These are phyloP conservation scores for Fusarium chlamydosporum DNA, from an alignment of 2,329 filamentous ascomycete genomes.

Conservation along the genomic window DNA sequence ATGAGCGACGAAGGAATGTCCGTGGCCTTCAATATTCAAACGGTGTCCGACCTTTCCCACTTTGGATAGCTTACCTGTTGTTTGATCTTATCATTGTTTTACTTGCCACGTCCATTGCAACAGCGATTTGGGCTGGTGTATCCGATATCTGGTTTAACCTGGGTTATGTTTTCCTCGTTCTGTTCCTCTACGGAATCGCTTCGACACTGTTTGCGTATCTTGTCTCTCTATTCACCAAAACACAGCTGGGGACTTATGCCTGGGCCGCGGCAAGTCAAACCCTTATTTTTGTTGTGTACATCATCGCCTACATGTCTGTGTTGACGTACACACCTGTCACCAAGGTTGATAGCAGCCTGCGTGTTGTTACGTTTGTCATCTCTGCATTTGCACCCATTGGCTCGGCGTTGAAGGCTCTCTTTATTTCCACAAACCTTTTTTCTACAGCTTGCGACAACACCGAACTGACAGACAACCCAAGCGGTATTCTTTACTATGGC, in stretches of 20 bases:
- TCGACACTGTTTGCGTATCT: conserved; percentile 84
- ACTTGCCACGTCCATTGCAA: conserved; percentile 72
- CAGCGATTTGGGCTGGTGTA: conserved; percentile 76
- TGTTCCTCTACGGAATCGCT: conserved; percentile 84
- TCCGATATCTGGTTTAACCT: conserved; percentile 81
- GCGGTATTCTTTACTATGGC: conserved; percentile 80
- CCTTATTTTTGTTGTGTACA: conserved; percentile 77
- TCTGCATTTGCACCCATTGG: conserved; percentile 82
- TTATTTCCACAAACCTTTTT: conserved; percentile 86
- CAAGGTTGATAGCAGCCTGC: conserved; percentile 75
- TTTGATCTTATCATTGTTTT: conserved; percentile 87
- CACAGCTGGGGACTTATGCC: conserved; percentile 87
- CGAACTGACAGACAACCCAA: conserved; percentile 76
- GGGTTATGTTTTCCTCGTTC: conserved; percentile 84
- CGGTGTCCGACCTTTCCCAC: conserved; percentile 82
- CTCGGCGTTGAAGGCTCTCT: conserved; percentile 79
- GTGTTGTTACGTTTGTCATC: conserved; percentile 81
- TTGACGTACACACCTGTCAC: conserved; percentile 81
- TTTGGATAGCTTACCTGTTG: conserved; percentile 85
- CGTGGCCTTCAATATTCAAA: conserved; percentile 92
- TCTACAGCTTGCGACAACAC: conserved; percentile 80
- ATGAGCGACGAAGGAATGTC: conserved; percentile 83
- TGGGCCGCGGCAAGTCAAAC: conserved; percentile 84
- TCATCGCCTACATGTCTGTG: conserved; percentile 78
- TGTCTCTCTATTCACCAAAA: conserved; percentile 82